Percentiles rank a stretch among this genome's conserved stretches.
These are phyloP conservation scores for Stephania cephalantha DNA, from an alignment of 164 flowering plant species.

Conservation along the genomic window DNA sequence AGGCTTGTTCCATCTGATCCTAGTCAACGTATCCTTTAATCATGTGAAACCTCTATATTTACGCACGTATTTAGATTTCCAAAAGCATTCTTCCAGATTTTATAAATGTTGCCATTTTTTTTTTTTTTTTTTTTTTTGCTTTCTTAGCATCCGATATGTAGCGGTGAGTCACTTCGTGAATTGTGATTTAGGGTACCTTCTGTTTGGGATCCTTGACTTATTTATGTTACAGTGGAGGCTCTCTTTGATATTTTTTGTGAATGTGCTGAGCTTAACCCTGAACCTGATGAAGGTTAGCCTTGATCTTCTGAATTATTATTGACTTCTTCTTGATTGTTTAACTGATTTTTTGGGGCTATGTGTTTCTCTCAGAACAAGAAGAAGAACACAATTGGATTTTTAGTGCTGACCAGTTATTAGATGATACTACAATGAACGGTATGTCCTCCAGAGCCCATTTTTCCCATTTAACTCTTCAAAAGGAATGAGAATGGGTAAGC, in stretches of 20 bases:
- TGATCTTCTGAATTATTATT: background rate
- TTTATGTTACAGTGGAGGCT: constrained; percentile 54
- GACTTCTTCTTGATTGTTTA: background rate
- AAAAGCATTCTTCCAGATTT: background rate
- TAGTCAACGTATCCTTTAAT: constrained; percentile 42
- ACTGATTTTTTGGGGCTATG: constrained; percentile 6
- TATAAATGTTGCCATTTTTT: too few species aligned
- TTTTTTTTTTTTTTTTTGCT: background rate
- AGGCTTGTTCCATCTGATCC: constrained; percentile 89
- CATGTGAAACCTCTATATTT: background rate
- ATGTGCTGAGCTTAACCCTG: constrained; percentile 95
- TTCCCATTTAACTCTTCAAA: background rate
- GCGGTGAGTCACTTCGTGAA: background rate
- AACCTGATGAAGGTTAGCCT: constrained; percentile 55
- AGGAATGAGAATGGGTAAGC: too few species aligned
- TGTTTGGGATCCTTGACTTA: constrained; percentile 13
- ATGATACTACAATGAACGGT: constrained; percentile 30
- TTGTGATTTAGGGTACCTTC: background rate
- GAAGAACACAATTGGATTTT: constrained; percentile 76
- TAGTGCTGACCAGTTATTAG: constrained; percentile 62
- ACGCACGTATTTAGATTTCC: background rate
- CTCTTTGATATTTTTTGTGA: constrained; percentile 73
- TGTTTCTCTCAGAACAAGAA: constrained; percentile 36
- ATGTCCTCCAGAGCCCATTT: background rate
- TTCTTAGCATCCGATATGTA: background rate